phyloP scores from a whole-genome alignment of 2,329 filamentous ascomycete genomes.

The Fusarium sp. region DNA sequence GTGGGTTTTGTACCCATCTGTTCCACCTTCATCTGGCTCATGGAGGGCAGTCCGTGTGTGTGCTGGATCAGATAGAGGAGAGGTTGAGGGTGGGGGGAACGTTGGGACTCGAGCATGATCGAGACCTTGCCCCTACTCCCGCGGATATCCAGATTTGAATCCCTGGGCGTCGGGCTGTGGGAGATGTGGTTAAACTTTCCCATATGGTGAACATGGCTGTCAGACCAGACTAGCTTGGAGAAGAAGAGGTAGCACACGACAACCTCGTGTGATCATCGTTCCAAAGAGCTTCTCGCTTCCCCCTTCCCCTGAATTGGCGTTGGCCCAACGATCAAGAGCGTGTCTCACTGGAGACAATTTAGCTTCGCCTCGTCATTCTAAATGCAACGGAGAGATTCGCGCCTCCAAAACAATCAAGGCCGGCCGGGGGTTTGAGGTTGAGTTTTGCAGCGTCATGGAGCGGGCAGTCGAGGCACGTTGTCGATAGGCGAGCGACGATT shows the following conservation, averaged over 20 bases:
- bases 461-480: constrained; percentile 40
- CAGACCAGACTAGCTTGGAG: background rate
- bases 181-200: constrained; percentile 13
- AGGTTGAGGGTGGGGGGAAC: constrained; percentile 10
- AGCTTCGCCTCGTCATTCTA: constrained; percentile 8
- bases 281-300: constrained; percentile 17
- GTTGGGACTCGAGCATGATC: constrained; percentile 6
- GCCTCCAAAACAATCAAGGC: background rate
- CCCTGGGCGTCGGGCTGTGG: background rate
- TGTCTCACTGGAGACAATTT: constrained; percentile 26
- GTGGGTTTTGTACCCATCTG: constrained; percentile 31
- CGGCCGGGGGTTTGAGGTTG: constrained; percentile 20
- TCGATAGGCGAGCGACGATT: constrained; percentile 33
- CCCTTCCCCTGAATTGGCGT: constrained; percentile 32
- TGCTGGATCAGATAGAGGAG: background rate
- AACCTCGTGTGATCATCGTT: constrained; percentile 20
- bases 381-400: constrained; percentile 7
- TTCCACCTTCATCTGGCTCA: constrained; percentile 6
- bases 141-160: constrained; percentile 11
- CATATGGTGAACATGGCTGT: background rate
- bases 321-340: constrained; percentile 10
- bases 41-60: background rate
- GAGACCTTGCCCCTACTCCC: background rate
- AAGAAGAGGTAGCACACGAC: constrained; percentile 30
- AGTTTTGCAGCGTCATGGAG: constrained; percentile 28